Evolutionary conservation across 805 yeast genomes (phyloP), one percentile per base, ranked within the genome.

Genomic region (Phaffomyces thermotolerans): DNA sequence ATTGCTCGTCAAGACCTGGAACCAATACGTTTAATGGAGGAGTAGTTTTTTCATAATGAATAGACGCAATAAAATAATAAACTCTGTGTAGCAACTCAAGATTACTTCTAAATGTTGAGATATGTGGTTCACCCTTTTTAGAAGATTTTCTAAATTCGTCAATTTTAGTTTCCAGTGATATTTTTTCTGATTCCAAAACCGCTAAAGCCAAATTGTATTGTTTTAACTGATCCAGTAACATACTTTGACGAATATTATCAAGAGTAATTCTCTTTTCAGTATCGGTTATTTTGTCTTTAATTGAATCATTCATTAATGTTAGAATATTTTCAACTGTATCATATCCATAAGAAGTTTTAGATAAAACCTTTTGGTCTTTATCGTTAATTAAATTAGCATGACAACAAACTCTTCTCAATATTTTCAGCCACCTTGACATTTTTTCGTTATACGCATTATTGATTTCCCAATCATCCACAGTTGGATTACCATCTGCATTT

Each of bases 381-480:
- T 37, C 37, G 42, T 59, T 33, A 53, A 62, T 48, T 49, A 61
- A 39, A 53, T 75, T 77, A 1, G 95, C 87, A 63, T 87, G 95
- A 46, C 93, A 85, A 53, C 97, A 91, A 0, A 85, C 71, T 54
- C 85, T 88, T 30, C 98, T 69, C 25, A 91, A 63, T 39, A 74
- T 68, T 6, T 71, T 67, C 8, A 91, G 65, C 93, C 95, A 87
- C 10, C 66, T 66, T 40, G 84, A 69, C 80, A 85, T 74, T n/a
- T 62, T 55, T 6, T 64, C 53, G 42, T 69, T 60, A 24, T 73
- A 59, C 1, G 68, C 53, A 0, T 65, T 49, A 14, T 4, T 76
- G 71, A 31, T 15, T 48, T 72, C 69, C 76, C 78, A 71, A 50
- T 69, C 75, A 10, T 69, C 70, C 4, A 65, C 54, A 1, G 68